phyloP scores from a whole-genome alignment of 2,329 filamentous ascomycete species.

The Sporothrix protearum region DNA sequence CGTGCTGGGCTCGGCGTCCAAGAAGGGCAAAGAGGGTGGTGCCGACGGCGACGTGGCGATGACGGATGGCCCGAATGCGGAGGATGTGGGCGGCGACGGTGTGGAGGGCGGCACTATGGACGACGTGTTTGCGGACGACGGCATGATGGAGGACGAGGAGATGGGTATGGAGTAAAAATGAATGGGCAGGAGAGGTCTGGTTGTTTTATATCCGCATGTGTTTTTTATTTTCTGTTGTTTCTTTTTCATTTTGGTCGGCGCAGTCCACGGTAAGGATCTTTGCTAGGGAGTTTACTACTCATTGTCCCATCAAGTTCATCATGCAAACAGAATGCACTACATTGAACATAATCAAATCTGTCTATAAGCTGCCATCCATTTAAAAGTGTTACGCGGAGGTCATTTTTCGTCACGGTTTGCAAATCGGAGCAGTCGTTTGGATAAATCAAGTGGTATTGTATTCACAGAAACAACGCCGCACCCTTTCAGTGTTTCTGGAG shows the following conservation, averaged over 20 bases:
- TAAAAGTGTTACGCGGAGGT: no score
- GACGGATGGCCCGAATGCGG: slow-evolving; percentile 47
- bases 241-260: not conserved
- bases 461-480: not conserved
- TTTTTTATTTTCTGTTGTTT: no score
- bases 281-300: not conserved
- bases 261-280: not conserved
- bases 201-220: slow-evolving; percentile 5
- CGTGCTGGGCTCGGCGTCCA: not conserved
- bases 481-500: no score
- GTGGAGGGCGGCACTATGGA: slow-evolving; percentile 55
- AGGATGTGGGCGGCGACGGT: slow-evolving; percentile 53
- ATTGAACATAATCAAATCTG: no score
- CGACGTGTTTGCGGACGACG: slow-evolving; percentile 41
- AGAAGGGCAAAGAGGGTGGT: slow-evolving; percentile 40
- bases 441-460: not conserved
- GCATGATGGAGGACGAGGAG: slow-evolving; percentile 37
- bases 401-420: not conserved
- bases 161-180: slow-evolving; percentile 35
- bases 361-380: no score
- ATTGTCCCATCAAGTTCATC: not conserved
- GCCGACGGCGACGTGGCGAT: slow-evolving; percentile 32
- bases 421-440: not conserved
- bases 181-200: not conserved
- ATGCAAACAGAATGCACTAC: not conserved